Conservation (phyloP, 345 rosid species). For the Gossypium ekmanianum region DNA sequence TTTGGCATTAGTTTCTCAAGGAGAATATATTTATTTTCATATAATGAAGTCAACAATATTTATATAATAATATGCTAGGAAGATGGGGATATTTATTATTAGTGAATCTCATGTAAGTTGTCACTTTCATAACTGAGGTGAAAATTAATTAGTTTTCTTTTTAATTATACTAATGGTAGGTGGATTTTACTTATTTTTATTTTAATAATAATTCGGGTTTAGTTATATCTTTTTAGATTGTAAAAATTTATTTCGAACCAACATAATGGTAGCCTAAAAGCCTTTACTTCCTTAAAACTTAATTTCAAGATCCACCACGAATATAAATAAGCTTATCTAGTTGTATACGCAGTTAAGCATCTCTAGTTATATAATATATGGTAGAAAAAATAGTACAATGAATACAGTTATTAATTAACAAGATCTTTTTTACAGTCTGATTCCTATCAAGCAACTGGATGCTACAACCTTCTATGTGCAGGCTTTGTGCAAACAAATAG, state of each 20-base stretch:
- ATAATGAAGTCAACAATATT: not conserved
- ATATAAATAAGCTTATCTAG: no score
- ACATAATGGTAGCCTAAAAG: no score
- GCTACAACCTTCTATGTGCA: slow-evolving; percentile 89
- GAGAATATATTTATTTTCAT: not conserved
- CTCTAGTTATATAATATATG: no score
- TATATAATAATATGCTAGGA: not conserved
- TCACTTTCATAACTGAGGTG: not conserved
- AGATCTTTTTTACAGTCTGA: slow-evolving; percentile 49
- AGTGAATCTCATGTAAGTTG: not conserved
- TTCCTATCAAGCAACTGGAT: slow-evolving; percentile 97
- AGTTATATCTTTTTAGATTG: no score
- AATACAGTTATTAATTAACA: not conserved
- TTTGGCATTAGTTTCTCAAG: not conserved
- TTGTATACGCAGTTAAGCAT: no score
- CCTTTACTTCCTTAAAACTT: no score
- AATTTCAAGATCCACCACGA: no score
- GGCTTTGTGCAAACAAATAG: slow-evolving; percentile 94
- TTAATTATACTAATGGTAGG: not conserved
- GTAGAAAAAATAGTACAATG: not conserved
- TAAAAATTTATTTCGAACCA: no score
- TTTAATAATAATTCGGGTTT: no score
- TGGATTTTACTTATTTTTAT: not conserved
- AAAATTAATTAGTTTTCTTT: not conserved
- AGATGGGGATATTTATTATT: not conserved